Evolutionary conservation across 805 yeast species (phyloP).

Genomic region (Starmerella asiatica): DNA sequence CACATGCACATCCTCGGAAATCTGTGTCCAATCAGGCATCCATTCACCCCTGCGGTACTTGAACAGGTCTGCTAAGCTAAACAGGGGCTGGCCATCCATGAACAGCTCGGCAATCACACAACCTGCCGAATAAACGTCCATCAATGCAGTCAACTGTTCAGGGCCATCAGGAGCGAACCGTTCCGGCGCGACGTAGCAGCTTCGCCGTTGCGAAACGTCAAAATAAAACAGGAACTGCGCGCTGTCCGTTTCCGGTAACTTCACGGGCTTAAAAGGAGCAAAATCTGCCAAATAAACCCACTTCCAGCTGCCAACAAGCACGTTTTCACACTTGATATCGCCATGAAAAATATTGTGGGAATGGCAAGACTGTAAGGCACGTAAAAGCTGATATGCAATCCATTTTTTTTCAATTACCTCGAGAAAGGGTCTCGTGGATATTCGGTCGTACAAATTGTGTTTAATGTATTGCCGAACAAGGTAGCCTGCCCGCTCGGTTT

Average conservation of each 20-base stretch:
- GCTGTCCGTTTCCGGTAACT: conserved; percentile 84
- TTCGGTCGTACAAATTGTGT: conserved; percentile 73
- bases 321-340: conserved; percentile 82
- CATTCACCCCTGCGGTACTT: conserved; percentile 62
- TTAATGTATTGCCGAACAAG: conserved; percentile 68
- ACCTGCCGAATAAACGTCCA: conserved; percentile 51
- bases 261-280: conserved; percentile 70
- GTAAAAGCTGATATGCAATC: conserved; percentile 66
- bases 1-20: conserved; percentile 41
- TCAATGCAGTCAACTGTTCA: conserved; percentile 37
- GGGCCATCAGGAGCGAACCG: conserved; percentile 39
- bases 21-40: conserved; percentile 46
- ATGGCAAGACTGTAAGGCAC: conserved; percentile 54
- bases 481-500: conserved; percentile 87
- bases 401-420: conserved; percentile 71
- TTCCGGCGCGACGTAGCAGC: conserved; percentile 91
- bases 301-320: conserved; percentile 75
- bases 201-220: conserved; percentile 75
- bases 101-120: conserved; percentile 86
- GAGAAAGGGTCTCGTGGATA: conserved; percentile 76
- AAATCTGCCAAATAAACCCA: conserved; percentile 78
- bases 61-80: conserved; percentile 75
- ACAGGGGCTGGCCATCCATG: conserved; percentile 73
- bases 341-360: conserved; percentile 58
- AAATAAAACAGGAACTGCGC: conserved; percentile 83